Base-by-base conservation (phyloP, 1,139 yeast genomes). In the Keqinozyma sinolaborantium region DNA sequence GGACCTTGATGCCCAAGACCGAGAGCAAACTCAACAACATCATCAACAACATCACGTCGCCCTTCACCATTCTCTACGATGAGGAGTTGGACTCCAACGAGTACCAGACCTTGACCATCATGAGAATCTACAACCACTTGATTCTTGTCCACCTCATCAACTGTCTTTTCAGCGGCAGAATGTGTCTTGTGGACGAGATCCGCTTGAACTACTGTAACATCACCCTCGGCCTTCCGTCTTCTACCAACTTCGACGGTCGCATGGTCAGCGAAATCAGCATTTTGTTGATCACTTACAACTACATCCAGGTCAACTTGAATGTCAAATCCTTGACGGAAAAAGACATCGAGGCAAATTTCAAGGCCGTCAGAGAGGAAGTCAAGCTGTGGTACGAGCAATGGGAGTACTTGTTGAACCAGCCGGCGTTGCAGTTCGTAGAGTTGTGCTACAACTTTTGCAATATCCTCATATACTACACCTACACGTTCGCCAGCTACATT, bases 201-300 rank as follows among this genome's bases (percentile, higher is more conserved):
- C 60, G 90, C 36, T 56, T 83, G 30, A 78, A 75, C 40, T 73
- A 77, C 42, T 79, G 88, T 37, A 69, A 77, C 14, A 69, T 82
- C 6, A 73, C 83, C 1, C 60, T 82, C 29, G 77, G 80, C 25
- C 60, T 82, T 24, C 69, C 80, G 2, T 67, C 76, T 28, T 79
- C 92, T 0, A 83, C 92, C 3, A 83, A 83, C 47, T 85, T 85
- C 50, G 95, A 85, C 50, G 90, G 88, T 10, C 60, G 95, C 39
- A 83, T 85, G 79, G 83, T 84, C 11, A 83, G 90, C 33, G 95
- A 85, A 53, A 79, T 83, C 32, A 75, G 80, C 13, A 66, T 83
- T 8, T 74, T 82, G 35, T 56, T 77, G 23, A 68, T 81, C 12
- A 66, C 84, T 1, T 83, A 83, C 53, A 75, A 73, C 37, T 83